Evolutionary conservation across 2,329 filamentous ascomycete genomes (phyloP).

Genomic region (Gaeumannomyces tritici): DNA sequence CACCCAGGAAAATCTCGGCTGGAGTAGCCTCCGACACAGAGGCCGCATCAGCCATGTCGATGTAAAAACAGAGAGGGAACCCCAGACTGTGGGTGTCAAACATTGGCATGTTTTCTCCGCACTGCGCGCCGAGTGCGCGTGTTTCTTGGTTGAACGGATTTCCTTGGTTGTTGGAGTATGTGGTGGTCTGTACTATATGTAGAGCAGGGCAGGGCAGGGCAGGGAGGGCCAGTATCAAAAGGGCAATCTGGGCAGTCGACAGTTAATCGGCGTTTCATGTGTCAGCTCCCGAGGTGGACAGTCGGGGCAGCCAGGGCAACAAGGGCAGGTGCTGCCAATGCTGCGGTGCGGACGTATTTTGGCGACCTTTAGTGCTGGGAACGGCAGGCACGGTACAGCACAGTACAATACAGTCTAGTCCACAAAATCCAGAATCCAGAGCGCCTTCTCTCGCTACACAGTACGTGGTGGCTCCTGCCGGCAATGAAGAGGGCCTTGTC

Average conservation of each 20-base stretch:
- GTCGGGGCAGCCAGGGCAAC: background rate
- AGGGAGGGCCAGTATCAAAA: no score
- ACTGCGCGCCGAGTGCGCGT: background rate
- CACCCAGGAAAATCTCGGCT: background rate
- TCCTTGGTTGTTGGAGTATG: background rate
- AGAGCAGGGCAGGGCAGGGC: no score
- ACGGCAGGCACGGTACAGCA: no score
- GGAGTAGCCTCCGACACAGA: background rate
- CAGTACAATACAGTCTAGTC: no score
- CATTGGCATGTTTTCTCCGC: background rate
- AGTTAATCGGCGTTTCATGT: background rate
- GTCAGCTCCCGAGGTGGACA: background rate
- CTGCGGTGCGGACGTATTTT: no score
- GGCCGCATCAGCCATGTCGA: no score
- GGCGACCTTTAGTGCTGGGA: no score
- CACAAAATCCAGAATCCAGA: no score
- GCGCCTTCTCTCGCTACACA: background rate
- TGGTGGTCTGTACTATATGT: no score
- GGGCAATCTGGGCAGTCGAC: no score
- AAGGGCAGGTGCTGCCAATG: no score
- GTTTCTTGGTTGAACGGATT: background rate
- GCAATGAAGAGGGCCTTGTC: background rate
- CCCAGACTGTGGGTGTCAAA: background rate
- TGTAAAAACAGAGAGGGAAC: no score
- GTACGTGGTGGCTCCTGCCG: background rate